phyloP scores from a whole-genome alignment of 208 protist species.

The Trypanosoma congolense region DNA sequence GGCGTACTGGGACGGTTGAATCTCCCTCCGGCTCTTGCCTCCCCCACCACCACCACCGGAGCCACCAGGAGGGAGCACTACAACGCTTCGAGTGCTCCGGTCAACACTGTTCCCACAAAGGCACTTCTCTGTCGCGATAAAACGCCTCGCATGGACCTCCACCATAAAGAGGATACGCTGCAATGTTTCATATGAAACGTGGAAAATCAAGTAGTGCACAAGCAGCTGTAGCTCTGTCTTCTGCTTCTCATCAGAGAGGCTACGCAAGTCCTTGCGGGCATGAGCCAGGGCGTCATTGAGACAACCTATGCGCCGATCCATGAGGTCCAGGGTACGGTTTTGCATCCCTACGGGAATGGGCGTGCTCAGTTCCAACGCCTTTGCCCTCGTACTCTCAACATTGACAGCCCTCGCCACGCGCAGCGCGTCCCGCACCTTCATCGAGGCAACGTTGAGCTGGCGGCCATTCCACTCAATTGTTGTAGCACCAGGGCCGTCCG shows the following conservation, averaged over 20 bases:
- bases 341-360: constrained; percentile 56
- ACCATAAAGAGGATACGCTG: constrained; percentile 70
- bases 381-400: constrained; percentile 41
- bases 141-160: constrained; percentile 60
- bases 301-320: constrained; percentile 74
- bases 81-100: not conserved
- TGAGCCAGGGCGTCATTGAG: constrained; percentile 82
- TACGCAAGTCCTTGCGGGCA: constrained; percentile 67
- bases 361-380: constrained; percentile 36
- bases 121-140: constrained; percentile 61
- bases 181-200: constrained; percentile 64
- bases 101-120: constrained; percentile 18
- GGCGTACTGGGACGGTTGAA: constrained; percentile 63
- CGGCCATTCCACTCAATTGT: constrained; percentile 70
- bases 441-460: constrained; percentile 54
- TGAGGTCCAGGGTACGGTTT: constrained; percentile 68
- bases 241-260: constrained; percentile 29
- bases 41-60: constrained; percentile 2
- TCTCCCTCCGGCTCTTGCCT: constrained; percentile 27
- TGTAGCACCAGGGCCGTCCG: constrained; percentile 15
- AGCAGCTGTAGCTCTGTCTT: constrained; percentile 70
- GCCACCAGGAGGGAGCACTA: not conserved
- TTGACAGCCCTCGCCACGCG: constrained; percentile 57
- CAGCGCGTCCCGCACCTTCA: constrained; percentile 78
- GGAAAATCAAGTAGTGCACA: constrained; percentile 75